Evolutionary conservation across 1,284 basidiomycete species (phyloP), one percentile per base, ranked within the genome.

Genomic region (Abortiporus biennis): DNA sequence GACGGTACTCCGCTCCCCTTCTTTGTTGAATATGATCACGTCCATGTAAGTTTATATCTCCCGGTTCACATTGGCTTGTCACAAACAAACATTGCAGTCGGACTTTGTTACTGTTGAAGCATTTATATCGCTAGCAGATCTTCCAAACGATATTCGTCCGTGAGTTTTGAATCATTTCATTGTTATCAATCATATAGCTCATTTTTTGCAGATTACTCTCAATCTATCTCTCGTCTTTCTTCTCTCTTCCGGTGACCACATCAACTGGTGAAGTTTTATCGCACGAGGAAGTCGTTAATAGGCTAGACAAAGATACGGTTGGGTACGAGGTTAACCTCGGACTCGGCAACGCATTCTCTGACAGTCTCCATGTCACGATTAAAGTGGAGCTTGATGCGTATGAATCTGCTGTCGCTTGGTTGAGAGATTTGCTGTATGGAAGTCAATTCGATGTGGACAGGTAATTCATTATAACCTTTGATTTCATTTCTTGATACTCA

Each of bases 271-370:
- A 83, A 47, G 65, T 66, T 23, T 65, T 99, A 33, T 69, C 74
- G 2, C 91, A 94, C 56, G 95, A 98, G 63, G 79, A 96, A 46
- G 94, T 98, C 17, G 80, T 98, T 48, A 84, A 94, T 62, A 77
- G 80, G 47, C 78, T 99, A 1, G 92, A 97, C 59, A 78, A 92
- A 54, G 84, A 96, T 54, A 97, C 95, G 0, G 89, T 99, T 20
- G 81, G 79, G 3, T 95, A 98, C 58, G 85, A 88, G 43, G 78
- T 76, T 37, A 71, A 73, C 34, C 72, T 92, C 4, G 91, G 92
- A n/a, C 63, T 82, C 36, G 71, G 73, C 21, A 74, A 72, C 49
- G 68, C 72, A 32, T 92, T 95, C 58, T 70, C 82, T 12, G 91
- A 98, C 54, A 73, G 75, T 6, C 63, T 92, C 42, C 79, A 85